A percentile compares a stretch with the other conserved stretches of the same genome.
Conservation (phyloP, 495 filamentous ascomycete genomes). For the Opeltia flavorubescens region DNA sequence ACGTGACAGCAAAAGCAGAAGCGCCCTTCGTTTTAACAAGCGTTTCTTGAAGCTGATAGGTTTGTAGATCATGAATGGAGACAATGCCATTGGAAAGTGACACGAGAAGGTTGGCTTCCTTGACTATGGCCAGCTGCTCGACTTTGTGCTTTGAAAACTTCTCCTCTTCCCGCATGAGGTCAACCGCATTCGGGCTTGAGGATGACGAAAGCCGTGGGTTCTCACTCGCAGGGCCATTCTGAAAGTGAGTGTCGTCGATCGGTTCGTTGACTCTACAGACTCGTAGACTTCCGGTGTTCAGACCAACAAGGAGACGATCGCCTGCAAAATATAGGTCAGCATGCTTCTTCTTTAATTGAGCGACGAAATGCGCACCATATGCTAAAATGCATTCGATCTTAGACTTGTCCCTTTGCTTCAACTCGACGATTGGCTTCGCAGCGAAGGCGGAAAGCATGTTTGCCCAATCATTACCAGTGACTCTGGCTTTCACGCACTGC, state of each 20-base stretch:
- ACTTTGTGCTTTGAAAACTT: slow-evolving; percentile 82
- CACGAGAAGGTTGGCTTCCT: slow-evolving; percentile 81
- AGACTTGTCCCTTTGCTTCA: slow-evolving; percentile 85
- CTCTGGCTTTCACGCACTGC: too few relatives aligned
- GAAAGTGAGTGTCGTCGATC: slow-evolving; percentile 13
- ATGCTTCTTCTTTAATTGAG: slow-evolving; percentile 8
- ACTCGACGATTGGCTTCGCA: slow-evolving; percentile 90
- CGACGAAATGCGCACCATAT: slow-evolving; percentile 49
- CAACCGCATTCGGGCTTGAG: slow-evolving; percentile 47
- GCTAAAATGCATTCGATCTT: slow-evolving; percentile 89
- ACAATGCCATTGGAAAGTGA: slow-evolving; percentile 81
- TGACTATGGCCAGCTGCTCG: slow-evolving; percentile 87
- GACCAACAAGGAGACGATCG: slow-evolving; percentile 77
- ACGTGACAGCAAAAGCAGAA: slow-evolving; percentile 81
- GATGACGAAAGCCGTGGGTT: slow-evolving; percentile 17
- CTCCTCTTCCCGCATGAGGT: slow-evolving; percentile 77
- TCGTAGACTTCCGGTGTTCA: slow-evolving; percentile 77
- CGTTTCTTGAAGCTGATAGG: slow-evolving; percentile 65
- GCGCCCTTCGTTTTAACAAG: slow-evolving; percentile 73
- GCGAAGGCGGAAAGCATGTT: slow-evolving; percentile 94
- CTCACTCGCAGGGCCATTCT: slow-evolving; percentile 13
- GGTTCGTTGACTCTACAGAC: slow-evolving; percentile 81
- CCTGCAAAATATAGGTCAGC: slow-evolving; percentile 29
- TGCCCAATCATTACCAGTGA: background rate
- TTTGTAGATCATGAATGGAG: slow-evolving; percentile 75